Evolutionary conservation across 2,329 filamentous ascomycete species (phyloP), one percentile per base, ranked within the genome.

Genomic region (Ophiostoma populinum): DNA sequence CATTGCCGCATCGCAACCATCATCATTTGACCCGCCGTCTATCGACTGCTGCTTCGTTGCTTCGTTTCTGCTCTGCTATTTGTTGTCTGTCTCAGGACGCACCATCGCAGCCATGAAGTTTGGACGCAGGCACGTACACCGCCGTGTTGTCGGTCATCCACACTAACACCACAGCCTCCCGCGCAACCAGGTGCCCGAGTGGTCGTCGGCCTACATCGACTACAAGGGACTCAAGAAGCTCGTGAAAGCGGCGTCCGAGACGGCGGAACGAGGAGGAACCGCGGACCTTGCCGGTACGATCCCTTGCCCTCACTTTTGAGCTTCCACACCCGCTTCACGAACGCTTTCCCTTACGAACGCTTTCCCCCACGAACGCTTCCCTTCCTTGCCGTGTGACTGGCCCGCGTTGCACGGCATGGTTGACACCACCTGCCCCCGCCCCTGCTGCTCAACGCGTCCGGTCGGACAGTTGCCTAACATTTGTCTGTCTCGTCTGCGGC

Each of bases 191-290:
- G 80, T 90, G 50, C 82, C 81, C 32, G 81, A 87, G 58, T 92
- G 82, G 82, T 76, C 80, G 35, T 65, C 75, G 38, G 75, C 67
- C 21, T 92, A 92, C 53, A 86, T 90, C 61, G 75, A 90, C 59
- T 92, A 92, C 63, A 90, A 87, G 53, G 75, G 76, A 46, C 63
- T 95, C 48, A 98, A 98, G 66, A 93, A 90, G 62, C 70, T 94
- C 44, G 86, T 98, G 60, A 95, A 93, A 48, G 70, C 76, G 10
- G 77, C 80, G 22, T 67, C 73, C 39, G 63, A 69, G 43, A 68
- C 71, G 41, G 63, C 63, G 11, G 76, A 74, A 51, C 65, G 70
- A 50, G 80, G 79, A 49, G 70, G 76, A 46, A 70, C 79, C 49
- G 76, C 81, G 41, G 90, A 98, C 67, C 66, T 93, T 58, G 85